Conservation (phyloP, 2,329 filamentous ascomycete species). For the Arthrinium phaeospermum region DNA sequence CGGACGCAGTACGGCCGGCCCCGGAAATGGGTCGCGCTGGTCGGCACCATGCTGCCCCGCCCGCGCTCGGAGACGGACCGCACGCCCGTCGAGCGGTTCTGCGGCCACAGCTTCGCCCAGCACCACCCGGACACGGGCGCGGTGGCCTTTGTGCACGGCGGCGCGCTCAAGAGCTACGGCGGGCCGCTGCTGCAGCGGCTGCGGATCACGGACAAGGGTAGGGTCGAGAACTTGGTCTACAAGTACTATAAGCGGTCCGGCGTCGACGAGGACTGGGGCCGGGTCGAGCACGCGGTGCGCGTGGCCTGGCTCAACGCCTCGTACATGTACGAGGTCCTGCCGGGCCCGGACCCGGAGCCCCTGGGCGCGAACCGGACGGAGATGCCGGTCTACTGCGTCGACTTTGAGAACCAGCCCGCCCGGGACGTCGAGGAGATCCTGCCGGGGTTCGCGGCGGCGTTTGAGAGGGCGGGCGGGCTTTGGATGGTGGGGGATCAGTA, state of each 20-base stretch:
- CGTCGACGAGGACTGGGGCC: slow-evolving; percentile 23
- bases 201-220: slow-evolving; percentile 31
- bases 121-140: slow-evolving; percentile 38
- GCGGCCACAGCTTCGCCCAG: slow-evolving; percentile 41
- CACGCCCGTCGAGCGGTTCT: slow-evolving; percentile 33
- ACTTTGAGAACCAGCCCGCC: not conserved
- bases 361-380: not conserved
- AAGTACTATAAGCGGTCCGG: slow-evolving; percentile 35
- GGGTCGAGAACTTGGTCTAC: slow-evolving; percentile 27
- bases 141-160: slow-evolving; percentile 41
- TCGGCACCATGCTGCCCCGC: slow-evolving; percentile 31
- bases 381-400: not conserved
- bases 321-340: not conserved
- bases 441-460: not conserved
- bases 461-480: not conserved
- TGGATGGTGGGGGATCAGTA: not conserved
- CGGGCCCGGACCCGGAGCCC: not conserved
- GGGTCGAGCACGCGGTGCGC: not conserved
- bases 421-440: not conserved
- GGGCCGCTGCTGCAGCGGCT: slow-evolving; percentile 34
- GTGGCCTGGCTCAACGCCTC: not conserved
- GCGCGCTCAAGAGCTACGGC: slow-evolving; percentile 37
- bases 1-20: slow-evolving; percentile 39
- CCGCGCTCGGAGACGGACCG: not conserved
- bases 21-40: slow-evolving; percentile 37